A percentile compares a stretch with the other conserved stretches of the same genome.
These are phyloP conservation scores for Evernia prunastri DNA, from an alignment of 495 filamentous ascomycete species.

Conservation along the genomic window DNA sequence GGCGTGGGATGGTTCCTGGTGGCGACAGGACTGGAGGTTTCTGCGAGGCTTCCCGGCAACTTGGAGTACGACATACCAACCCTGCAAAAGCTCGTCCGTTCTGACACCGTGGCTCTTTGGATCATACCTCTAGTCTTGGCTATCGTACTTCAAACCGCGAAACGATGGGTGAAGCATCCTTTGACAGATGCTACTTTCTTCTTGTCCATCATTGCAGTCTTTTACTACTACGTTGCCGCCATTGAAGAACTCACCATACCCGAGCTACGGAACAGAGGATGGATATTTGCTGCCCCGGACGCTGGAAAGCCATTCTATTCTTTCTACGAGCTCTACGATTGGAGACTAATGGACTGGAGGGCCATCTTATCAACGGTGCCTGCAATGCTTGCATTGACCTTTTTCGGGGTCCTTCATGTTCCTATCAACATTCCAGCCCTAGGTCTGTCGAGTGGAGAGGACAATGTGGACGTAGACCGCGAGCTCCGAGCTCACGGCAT, in stretches of 20 bases:
- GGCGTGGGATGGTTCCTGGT: constrained; percentile 96
- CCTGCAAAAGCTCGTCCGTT: constrained; percentile 58
- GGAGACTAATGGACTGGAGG: constrained; percentile 66
- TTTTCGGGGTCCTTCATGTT: constrained; percentile 94
- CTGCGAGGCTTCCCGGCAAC: constrained; percentile 78
- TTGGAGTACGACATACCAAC: constrained; percentile 74
- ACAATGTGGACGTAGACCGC: constrained; percentile 82
- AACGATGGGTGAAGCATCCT: constrained; percentile 67
- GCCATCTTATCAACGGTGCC: constrained; percentile 76
- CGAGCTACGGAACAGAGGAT: constrained; percentile 62
- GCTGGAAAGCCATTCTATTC: constrained; percentile 89
- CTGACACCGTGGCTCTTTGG: constrained; percentile 77
- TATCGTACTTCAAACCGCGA: constrained; percentile 64
- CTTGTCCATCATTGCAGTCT: constrained; percentile 66
- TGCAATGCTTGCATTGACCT: constrained; percentile 94
- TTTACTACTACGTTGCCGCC: constrained; percentile 71
- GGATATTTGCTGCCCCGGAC: constrained; percentile 83
- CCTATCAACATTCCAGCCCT: constrained; percentile 96
- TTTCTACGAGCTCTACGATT: constrained; percentile 83
- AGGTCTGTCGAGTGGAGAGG: constrained; percentile 80
- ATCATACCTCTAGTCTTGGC: constrained; percentile 70
- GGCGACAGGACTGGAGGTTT: constrained; percentile 87
- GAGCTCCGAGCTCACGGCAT: constrained; percentile 91
- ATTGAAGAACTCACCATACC: constrained; percentile 56
- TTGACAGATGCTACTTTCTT: constrained; percentile 86